These are phyloP conservation scores for Aspergillus hiratsukae DNA, from an alignment of 2,329 filamentous ascomycete species.

Conservation along the genomic window DNA sequence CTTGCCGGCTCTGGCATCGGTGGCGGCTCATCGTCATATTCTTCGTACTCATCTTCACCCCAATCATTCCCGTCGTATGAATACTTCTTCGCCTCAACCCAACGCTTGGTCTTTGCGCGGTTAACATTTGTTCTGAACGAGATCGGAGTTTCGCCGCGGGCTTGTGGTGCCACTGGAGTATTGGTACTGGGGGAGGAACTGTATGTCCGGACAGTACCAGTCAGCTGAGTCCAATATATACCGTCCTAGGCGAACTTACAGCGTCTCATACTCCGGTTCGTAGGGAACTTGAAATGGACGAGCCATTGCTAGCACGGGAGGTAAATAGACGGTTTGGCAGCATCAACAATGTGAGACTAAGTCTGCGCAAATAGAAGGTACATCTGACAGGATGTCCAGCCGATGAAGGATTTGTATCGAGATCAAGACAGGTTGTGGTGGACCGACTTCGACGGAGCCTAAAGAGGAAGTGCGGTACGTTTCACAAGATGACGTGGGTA, in stretches of 20 bases:
- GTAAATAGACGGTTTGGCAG: not conserved
- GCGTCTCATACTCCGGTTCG: slow-evolving; percentile 19
- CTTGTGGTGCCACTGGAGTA: slow-evolving; percentile 26
- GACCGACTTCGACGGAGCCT: not conserved
- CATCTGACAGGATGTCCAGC: not conserved
- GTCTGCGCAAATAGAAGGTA: not conserved
- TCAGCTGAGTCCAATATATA: not conserved
- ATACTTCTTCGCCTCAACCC: slow-evolving; percentile 82
- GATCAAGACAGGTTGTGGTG: not conserved
- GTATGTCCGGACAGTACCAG: not conserved
- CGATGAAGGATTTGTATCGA: not conserved
- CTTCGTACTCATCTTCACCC: slow-evolving; percentile 64
- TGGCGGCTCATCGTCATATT: slow-evolving; percentile 56
- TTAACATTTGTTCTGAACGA: slow-evolving; percentile 82
- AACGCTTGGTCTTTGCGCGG: slow-evolving; percentile 87
- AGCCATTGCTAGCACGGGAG: slow-evolving; percentile 21
- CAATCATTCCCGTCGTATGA: slow-evolving; percentile 93
- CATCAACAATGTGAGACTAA: not conserved
- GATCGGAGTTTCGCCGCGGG: slow-evolving; percentile 39
- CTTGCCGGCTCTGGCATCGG: slow-evolving; percentile 20
- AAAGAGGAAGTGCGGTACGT: not conserved
- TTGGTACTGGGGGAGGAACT: slow-evolving; percentile 17
- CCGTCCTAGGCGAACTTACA: slow-evolving; percentile 17
- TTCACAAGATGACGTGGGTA: not conserved
- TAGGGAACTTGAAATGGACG: slow-evolving; percentile 21